These are phyloP conservation scores for Lepiota subincarnata DNA, from an alignment of 768 basidiomycete species.

Conservation along the genomic window DNA sequence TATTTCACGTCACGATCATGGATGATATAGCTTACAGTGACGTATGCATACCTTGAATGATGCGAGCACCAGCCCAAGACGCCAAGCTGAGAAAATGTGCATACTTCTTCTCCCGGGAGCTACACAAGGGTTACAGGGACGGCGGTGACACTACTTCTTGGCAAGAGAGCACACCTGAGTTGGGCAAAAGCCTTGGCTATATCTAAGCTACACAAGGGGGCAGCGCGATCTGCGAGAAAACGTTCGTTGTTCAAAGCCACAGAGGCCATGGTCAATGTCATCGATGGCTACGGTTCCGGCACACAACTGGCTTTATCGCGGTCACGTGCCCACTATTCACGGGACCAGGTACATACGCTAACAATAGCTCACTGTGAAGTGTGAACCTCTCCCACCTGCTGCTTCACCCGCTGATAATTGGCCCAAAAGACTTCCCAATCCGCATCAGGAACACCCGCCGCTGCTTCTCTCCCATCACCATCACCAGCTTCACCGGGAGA, in stretches of 20 bases:
- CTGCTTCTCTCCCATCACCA: constrained; percentile 33
- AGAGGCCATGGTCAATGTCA: constrained; percentile 19
- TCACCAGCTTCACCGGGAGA: constrained; percentile 28
- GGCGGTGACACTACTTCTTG: constrained; percentile 1
- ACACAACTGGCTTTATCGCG: neutral
- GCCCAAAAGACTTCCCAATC: constrained; percentile 60
- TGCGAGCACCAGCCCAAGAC: constrained; percentile 80
- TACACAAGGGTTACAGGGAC: constrained; percentile 23
- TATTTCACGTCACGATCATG: constrained; percentile 12
- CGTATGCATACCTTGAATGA: constrained; percentile 53
- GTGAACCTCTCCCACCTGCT: constrained; percentile 15
- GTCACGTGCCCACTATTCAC: neutral
- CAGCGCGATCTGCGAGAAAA: constrained; percentile 69
- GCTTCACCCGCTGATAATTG: constrained; percentile 55
- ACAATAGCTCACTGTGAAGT: neutral
- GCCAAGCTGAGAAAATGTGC: constrained; percentile 68
- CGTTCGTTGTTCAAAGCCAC: constrained; percentile 43
- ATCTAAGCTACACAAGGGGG: constrained; percentile 74
- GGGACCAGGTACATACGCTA: neutral
- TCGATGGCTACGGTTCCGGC: too few species aligned
- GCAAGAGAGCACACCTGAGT: constrained; percentile 42
- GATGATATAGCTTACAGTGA: neutral
- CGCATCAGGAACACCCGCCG: constrained; percentile 49
- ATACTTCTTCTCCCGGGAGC: constrained; percentile 74
- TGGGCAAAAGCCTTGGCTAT: constrained; percentile 66